Evolutionary conservation across 106 monocot genomes (phyloP).

Genomic region (Dioscorea zingiberensis): DNA sequence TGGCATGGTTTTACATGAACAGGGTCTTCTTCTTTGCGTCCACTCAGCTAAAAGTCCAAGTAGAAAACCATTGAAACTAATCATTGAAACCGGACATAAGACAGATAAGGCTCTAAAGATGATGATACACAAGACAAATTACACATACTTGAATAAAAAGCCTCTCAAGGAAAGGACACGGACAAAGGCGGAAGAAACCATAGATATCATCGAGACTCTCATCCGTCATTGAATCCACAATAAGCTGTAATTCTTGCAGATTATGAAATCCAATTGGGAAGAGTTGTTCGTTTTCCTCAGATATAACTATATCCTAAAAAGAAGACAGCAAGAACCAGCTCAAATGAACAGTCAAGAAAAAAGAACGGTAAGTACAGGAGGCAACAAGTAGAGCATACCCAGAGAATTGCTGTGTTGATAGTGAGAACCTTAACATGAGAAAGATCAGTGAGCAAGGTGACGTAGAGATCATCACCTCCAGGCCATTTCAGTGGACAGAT

Average conservation of each 20-base stretch:
- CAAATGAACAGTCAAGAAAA: not conserved
- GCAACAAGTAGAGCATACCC: slow-evolving; percentile 4
- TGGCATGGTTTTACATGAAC: not conserved
- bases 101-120: not conserved
- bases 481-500: slow-evolving; percentile 9
- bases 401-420: slow-evolving; percentile 16
- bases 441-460: slow-evolving; percentile 21
- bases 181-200: slow-evolving; percentile 21
- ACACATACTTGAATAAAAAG: slow-evolving; percentile 33
- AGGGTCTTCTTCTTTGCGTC: not conserved
- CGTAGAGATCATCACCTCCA: slow-evolving; percentile 7
- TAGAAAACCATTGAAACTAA: not conserved
- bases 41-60: slow-evolving; percentile 10
- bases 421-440: slow-evolving; percentile 45
- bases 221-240: slow-evolving; percentile 9
- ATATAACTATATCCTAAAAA: slow-evolving; percentile 7
- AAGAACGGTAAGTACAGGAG: not conserved
- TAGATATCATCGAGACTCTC: slow-evolving; percentile 20
- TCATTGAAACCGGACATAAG: not conserved
- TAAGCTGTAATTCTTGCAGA: slow-evolving; percentile 40
- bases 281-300: not conserved
- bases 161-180: slow-evolving; percentile 32
- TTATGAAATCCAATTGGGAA: slow-evolving; percentile 29
- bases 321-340: not conserved
- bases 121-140: not conserved